Percentiles rank a stretch among this genome's conserved stretches.
Conservation (phyloP, 805 yeast genomes). For the Hanseniaspora occidentalis region DNA sequence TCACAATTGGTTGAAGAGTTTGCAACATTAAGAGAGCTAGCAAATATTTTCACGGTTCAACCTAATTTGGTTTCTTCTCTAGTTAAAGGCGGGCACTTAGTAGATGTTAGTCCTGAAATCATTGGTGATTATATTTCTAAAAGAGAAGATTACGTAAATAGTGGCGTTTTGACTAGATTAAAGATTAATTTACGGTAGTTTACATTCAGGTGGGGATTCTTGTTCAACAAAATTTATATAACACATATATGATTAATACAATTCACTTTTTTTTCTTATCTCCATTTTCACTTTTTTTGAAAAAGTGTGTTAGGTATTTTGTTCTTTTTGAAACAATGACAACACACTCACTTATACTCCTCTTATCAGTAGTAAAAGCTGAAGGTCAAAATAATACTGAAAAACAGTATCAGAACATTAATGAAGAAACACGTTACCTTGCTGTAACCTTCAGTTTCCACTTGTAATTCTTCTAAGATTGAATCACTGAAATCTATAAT, state of each 20-base stretch:
- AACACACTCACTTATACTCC: too few relatives aligned
- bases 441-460: background rate
- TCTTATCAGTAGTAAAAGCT: slow-evolving; percentile 3
- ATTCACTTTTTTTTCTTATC: background rate
- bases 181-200: slow-evolving; percentile 3
- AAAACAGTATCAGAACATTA: slow-evolving; percentile 1
- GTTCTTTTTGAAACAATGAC: too few relatives aligned
- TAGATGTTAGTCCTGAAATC: slow-evolving; percentile 46
- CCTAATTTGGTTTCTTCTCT: slow-evolving; percentile 67
- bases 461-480: background rate
- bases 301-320: too few relatives aligned
- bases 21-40: slow-evolving; percentile 65
- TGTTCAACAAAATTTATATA: too few relatives aligned
- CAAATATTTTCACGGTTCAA: slow-evolving; percentile 75
- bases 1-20: slow-evolving; percentile 49
- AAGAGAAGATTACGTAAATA: slow-evolving; percentile 53
- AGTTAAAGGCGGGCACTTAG: slow-evolving; percentile 70
- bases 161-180: slow-evolving; percentile 15
- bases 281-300: too few relatives aligned
- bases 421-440: background rate
- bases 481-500: background rate
- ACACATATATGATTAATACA: background rate
- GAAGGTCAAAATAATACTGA: slow-evolving; percentile 3
- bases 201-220: too few relatives aligned
- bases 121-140: slow-evolving; percentile 55